These are phyloP conservation scores for Metarhizium sp. DNA, from an alignment of 2,329 filamentous ascomycete genomes.

Conservation along the genomic window DNA sequence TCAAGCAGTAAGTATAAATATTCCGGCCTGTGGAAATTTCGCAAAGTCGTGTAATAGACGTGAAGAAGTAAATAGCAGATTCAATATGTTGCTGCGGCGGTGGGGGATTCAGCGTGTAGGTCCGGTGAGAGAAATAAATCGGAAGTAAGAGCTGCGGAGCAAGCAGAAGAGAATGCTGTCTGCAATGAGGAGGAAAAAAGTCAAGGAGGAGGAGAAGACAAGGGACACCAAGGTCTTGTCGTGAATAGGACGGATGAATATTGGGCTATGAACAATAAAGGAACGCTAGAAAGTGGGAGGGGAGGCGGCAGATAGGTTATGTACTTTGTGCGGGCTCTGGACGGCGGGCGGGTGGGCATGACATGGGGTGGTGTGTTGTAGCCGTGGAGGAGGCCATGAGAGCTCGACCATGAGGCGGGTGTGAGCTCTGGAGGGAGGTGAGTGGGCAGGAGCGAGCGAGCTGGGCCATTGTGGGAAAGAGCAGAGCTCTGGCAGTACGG, in stretches of 20 bases:
- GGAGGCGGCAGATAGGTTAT: conserved; percentile 6
- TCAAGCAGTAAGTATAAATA: not conserved
- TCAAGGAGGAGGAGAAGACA: not conserved
- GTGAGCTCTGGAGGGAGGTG: no score
- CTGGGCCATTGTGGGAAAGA: no score
- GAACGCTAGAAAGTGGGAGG: not conserved
- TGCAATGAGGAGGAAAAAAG: not conserved
- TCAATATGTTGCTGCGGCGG: not conserved
- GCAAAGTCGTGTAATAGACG: not conserved
- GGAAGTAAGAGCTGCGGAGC: not conserved
- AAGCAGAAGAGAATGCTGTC: not conserved
- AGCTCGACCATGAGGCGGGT: not conserved
- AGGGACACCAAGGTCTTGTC: conserved; percentile 1
- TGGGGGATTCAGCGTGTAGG: not conserved
- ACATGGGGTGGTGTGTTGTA: not conserved
- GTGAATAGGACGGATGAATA: not conserved
- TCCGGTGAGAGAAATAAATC: not conserved
- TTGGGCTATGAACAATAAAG: not conserved
- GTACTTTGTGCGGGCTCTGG: conserved; percentile 4
- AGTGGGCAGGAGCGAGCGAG: no score
- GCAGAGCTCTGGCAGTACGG: no score
- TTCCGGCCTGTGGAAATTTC: not conserved
- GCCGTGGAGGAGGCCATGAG: not conserved
- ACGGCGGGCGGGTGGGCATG: conserved; percentile 1
- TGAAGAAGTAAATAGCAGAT: not conserved